Evolutionary conservation across 805 yeast genomes (phyloP).

Genomic region (Kodamaea hsintzibuensis): DNA sequence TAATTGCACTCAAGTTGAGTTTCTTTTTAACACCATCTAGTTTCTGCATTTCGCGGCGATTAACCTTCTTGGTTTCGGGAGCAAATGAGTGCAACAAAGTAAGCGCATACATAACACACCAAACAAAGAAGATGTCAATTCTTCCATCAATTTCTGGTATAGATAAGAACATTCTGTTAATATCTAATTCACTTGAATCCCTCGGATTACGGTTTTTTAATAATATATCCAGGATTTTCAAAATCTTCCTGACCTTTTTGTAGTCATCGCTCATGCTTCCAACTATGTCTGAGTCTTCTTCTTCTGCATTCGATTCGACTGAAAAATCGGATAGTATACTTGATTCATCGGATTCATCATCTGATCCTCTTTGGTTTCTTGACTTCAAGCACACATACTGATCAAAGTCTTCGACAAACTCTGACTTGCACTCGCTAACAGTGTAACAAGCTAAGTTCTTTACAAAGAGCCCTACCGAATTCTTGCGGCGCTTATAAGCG

Average conservation of each 20-base stretch:
- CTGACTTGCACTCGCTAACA: constrained; percentile 39
- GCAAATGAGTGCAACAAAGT: constrained; percentile 33
- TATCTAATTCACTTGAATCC: constrained; percentile 18
- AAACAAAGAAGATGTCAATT: constrained; percentile 39
- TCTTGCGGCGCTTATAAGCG: constrained; percentile 23
- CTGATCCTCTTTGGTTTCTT: constrained; percentile 16
- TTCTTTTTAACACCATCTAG: constrained; percentile 18
- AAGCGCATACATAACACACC: constrained; percentile 43
- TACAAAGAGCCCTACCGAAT: constrained; percentile 21
- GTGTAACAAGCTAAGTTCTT: constrained; percentile 33
- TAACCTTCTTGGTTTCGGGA: constrained; percentile 32
- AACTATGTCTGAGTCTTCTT: constrained; percentile 1
- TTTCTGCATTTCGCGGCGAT: constrained; percentile 26
- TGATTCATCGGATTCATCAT: constrained; percentile 32
- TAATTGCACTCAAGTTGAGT: constrained; percentile 30
- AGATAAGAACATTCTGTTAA: constrained; percentile 26
- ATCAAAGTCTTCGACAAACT: constrained; percentile 36
- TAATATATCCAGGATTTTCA: constrained; percentile 26
- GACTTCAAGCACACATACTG: constrained; percentile 19
- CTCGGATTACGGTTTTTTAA: constrained; percentile 21
- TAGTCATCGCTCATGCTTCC: constrained; percentile 10
- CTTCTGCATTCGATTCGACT: constrained; percentile 15
- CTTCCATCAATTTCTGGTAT: constrained; percentile 41
- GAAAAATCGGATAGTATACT: constrained; percentile 27
- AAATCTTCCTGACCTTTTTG: constrained; percentile 34